Conservation (phyloP, 805 yeast genomes). For the Ascoidea asiatica region DNA sequence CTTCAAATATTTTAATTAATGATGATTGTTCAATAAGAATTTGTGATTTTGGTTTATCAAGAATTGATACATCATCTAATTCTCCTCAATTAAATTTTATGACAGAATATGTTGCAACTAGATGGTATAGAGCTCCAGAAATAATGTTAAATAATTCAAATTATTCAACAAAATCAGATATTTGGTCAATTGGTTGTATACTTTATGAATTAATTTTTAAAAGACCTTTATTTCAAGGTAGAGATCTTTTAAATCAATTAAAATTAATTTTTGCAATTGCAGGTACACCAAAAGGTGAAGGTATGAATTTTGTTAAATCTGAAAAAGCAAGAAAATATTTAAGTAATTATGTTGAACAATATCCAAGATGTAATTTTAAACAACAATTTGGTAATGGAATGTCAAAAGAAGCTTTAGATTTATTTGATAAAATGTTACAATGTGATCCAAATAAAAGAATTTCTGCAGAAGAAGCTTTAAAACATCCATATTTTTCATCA, state of each 20-base stretch:
- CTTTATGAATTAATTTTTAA: conserved; percentile 71
- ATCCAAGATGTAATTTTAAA: conserved; percentile 81
- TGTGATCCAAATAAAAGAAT: conserved; percentile 93
- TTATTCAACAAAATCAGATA: conserved; percentile 98
- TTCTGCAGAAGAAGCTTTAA: conserved; percentile 80
- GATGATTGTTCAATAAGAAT: conserved; percentile 86
- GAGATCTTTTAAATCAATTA: conserved; percentile 96
- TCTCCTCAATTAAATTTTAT: conserved; percentile 21
- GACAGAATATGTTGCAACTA: conserved; percentile 97
- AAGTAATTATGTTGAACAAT: conserved; percentile 77
- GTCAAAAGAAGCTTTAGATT: conserved; percentile 78
- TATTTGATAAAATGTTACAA: conserved; percentile 78
- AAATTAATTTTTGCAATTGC: conserved; percentile 90
- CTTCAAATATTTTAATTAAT: conserved; percentile 82
- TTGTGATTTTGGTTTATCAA: conserved; percentile 91
- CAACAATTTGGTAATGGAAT: conserved; percentile 60
- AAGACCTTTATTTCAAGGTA: conserved; percentile 93
- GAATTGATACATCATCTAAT: conserved; percentile 27
- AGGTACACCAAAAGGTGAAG: conserved; percentile 95
- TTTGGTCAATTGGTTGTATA: conserved; percentile 95
- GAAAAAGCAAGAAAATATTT: conserved; percentile 93
- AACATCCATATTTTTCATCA: conserved; percentile 85
- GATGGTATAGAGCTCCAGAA: conserved; percentile 96
- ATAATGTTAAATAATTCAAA: conserved; percentile 88
- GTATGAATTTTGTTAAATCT: conserved; percentile 88